These are phyloP conservation scores for Mycena olivaceomarginata DNA, from an alignment of 768 basidiomycete species.

Conservation along the genomic window DNA sequence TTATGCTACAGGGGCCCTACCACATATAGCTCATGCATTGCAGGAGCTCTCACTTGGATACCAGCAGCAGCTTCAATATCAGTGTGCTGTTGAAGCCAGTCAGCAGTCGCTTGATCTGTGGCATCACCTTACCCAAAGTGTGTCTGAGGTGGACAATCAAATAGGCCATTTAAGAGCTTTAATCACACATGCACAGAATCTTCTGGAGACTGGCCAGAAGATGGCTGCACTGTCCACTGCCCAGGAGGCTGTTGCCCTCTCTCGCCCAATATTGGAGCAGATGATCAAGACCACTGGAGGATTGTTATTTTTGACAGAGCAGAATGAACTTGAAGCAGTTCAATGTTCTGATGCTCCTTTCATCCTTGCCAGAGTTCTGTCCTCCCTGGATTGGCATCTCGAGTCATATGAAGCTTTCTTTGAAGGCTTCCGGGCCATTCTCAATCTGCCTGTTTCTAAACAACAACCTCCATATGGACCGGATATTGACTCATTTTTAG, in stretches of 20 bases:
- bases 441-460: background rate
- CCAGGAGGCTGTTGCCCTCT: background rate
- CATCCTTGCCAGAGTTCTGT: background rate
- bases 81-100: constrained; percentile 15
- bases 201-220: background rate
- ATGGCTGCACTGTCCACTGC: constrained; percentile 6
- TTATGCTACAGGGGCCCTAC: background rate
- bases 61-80: background rate
- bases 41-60: background rate
- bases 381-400: background rate
- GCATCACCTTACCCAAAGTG: background rate
- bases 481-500: constrained; percentile 8
- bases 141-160: background rate
- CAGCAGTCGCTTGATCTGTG: constrained; percentile 20
- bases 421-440: background rate
- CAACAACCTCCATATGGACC: background rate
- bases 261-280: background rate
- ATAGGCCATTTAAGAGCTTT: background rate
- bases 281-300: background rate
- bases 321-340: background rate
- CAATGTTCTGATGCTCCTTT: background rate
- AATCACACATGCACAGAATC: constrained; percentile 10
- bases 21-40: constrained; percentile 8
- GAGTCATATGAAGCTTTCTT: constrained; percentile 8
- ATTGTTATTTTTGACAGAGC: background rate